Evolutionary conservation across 257 asterid genomes (phyloP).

Genomic region (Solanum pennellii): DNA sequence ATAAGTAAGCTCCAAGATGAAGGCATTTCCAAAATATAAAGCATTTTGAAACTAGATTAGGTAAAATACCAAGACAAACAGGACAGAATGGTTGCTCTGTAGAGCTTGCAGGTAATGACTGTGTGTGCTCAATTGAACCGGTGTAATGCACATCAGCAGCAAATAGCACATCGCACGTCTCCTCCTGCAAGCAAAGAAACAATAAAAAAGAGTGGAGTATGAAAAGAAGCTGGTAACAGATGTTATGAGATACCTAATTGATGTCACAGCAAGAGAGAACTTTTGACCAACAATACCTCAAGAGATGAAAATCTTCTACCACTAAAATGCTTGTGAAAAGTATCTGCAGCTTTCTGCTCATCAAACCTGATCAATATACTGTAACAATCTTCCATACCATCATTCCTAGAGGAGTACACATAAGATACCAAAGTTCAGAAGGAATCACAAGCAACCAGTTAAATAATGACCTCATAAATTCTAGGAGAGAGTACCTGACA

Average conservation of each 20-base stretch:
- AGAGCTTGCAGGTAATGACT: constrained; percentile 54
- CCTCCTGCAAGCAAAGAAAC: constrained; percentile 40
- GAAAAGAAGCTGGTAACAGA: not conserved
- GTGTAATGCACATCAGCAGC: constrained; percentile 75
- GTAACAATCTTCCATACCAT: constrained; percentile 70
- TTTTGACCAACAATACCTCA: constrained; percentile 38
- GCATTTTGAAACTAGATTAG: not conserved
- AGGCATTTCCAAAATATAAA: not conserved
- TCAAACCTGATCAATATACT: constrained; percentile 75
- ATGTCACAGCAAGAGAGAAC: not conserved
- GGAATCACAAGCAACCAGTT: not conserved
- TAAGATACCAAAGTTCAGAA: constrained; percentile 3
- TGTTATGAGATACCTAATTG: not conserved
- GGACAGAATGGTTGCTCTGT: constrained; percentile 84
- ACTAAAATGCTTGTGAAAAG: constrained; percentile 60
- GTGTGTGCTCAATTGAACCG: constrained; percentile 80
- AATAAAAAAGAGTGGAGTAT: not conserved
- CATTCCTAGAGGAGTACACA: constrained; percentile 44
- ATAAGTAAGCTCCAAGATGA: not conserved
- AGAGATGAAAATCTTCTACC: constrained; percentile 75
- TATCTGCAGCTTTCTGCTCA: constrained; percentile 67
- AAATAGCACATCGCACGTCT: constrained; percentile 57
- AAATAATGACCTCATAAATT: not conserved
- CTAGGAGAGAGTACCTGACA: constrained; percentile 50
- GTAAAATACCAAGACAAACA: constrained; percentile 82